phyloP scores from a whole-genome alignment of 352 stramenopile genomes.

The Phytophthora fragariaefolia region DNA sequence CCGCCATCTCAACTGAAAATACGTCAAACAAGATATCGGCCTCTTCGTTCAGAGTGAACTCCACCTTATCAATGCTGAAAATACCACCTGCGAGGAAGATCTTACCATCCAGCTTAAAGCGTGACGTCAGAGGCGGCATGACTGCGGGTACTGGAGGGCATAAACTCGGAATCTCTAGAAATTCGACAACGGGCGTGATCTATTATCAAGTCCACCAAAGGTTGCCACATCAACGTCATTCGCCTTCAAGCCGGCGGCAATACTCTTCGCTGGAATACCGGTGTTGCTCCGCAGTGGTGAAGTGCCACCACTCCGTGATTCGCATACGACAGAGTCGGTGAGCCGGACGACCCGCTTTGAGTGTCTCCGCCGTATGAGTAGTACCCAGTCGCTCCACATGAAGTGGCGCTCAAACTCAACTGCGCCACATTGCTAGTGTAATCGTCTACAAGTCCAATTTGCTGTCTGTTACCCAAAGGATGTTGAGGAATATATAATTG shows the following conservation, averaged over 20 bases:
- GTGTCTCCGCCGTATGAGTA: slow-evolving; percentile 71
- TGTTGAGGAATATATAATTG: slow-evolving; percentile 65
- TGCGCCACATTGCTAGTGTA: slow-evolving; percentile 43
- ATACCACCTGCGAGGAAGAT: slow-evolving; percentile 35
- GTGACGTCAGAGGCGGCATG: slow-evolving; percentile 14
- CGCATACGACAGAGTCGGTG: slow-evolving; percentile 51
- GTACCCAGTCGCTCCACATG: slow-evolving; percentile 49
- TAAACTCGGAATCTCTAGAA: slow-evolving; percentile 45
- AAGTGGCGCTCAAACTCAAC: slow-evolving; percentile 41
- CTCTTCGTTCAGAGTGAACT: slow-evolving; percentile 46
- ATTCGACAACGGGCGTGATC: slow-evolving; percentile 27
- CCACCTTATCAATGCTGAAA: slow-evolving; percentile 60
- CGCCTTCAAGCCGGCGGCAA: slow-evolving; percentile 45
- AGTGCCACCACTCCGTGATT: slow-evolving; percentile 72
- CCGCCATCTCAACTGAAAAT: slow-evolving; percentile 62
- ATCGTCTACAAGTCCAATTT: slow-evolving; percentile 55
- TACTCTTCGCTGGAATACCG: slow-evolving; percentile 52
- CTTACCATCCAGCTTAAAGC: slow-evolving; percentile 28
- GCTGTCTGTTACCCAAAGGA: slow-evolving; percentile 51
- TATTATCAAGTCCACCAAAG: slow-evolving; percentile 47
- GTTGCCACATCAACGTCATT: slow-evolving; percentile 34
- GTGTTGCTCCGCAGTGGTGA: slow-evolving; percentile 72
- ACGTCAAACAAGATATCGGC: slow-evolving; percentile 55
- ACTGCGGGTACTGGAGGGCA: slow-evolving; percentile 25
- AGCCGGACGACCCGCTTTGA: slow-evolving; percentile 65